A percentile compares a stretch with the other conserved stretches of the same genome.
Conservation (phyloP, 169 alveolate species). For the Condylostoma magnum region DNA sequence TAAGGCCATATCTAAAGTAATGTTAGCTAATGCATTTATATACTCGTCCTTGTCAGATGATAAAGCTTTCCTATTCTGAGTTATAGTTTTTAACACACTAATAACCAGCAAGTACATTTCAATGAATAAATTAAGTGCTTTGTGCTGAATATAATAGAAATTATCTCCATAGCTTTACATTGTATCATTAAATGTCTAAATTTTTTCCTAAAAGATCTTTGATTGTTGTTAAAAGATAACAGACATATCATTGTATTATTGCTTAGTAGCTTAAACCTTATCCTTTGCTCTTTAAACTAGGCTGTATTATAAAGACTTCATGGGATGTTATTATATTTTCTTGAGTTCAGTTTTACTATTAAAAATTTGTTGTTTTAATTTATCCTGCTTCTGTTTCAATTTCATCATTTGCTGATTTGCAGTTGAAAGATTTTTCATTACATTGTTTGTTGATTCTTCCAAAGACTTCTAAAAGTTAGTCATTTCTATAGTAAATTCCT, state of each 20-base stretch:
- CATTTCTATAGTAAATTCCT: too few relatives aligned
- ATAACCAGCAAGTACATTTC: neutral
- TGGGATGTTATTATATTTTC: conserved; percentile 2
- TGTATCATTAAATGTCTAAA: neutral
- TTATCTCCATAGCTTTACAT: neutral
- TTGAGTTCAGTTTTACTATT: too few relatives aligned
- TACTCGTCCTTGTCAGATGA: neutral
- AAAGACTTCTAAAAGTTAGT: neutral
- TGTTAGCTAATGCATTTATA: conserved; percentile 5
- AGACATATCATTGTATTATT: neutral
- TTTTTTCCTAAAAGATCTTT: neutral
- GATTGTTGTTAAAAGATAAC: neutral
- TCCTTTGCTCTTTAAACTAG: neutral
- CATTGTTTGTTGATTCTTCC: neutral
- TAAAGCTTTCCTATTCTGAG: neutral
- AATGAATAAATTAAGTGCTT: neutral
- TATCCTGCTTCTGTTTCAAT: conserved; percentile 6
- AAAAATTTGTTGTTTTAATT: neutral
- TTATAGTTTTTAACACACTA: neutral
- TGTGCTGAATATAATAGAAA: neutral
- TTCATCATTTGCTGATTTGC: neutral
- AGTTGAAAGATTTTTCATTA: neutral
- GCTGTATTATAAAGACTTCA: neutral
- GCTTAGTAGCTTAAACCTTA: neutral
- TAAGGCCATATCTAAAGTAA: conserved; percentile 15